Evolutionary conservation across 2,329 filamentous ascomycete species (phyloP), one percentile per base, ranked within the genome.

Genomic region (Hypoxylon sp.): DNA sequence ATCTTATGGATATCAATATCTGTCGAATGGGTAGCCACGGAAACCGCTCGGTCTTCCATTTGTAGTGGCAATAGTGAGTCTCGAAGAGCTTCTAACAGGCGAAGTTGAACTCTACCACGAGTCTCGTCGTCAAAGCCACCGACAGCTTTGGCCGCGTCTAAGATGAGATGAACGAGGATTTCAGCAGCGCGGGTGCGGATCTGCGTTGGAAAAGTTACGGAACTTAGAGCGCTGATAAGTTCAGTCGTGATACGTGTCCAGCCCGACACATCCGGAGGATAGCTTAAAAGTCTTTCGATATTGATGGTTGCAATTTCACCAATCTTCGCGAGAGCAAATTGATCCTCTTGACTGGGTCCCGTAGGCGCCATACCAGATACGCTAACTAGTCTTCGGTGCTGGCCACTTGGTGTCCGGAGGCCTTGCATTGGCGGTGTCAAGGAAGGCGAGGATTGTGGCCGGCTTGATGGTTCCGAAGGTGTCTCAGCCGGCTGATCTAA

Each of bases 1-100:
- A 92, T 89, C 70, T 91, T 91, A 77, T 97, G 94, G 14, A 97
- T 92, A 61, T 96, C 92, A 17, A 93, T 82, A 72, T 96, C 91
- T 0, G 89, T 89, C 0, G 89, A 81, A 60, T 89, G 88, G 10
- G 84, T 86, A 2, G 87, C 83, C 0, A 91, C 86, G 1, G 88
- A 87, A 1, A 81, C 81, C 8, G 85, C 82, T 2, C 86, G 83
- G 31, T 87, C 83, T 8, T 83, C 81, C 25, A 82, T 80, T 68
- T 91, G 87, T 0, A 95, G 79, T 2, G 87, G 85, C 0, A 82
- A 73, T 33, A 94, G 83, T 14, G 91, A 89, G 69, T 84, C 86
- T 62, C 86, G 88, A 51, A 93, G 84, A 14, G 92, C 89, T 61
- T 87, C 83, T 2, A 97, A 83, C 11, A 95, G 85, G 50, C 91